A percentile compares a stretch with the other conserved stretches of the same genome.
phyloP scores from a whole-genome alignment of 2,329 filamentous ascomycete species.

The Colletotrichum noveboracense region DNA sequence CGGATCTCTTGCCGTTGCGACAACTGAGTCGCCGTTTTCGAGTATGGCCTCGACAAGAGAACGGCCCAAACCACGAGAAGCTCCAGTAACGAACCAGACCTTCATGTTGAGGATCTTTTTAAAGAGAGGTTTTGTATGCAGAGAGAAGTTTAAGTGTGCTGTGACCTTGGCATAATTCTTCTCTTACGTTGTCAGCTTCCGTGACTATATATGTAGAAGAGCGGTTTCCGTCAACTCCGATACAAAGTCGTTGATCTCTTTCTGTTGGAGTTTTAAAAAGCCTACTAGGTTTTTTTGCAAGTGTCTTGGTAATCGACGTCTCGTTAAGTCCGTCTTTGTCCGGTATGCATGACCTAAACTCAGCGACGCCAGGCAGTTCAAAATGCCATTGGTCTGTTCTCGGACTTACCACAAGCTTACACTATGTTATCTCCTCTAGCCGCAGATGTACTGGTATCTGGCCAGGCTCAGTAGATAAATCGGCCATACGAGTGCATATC shows the following conservation, averaged over 20 bases:
- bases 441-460: background rate
- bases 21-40: background rate
- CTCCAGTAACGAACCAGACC: background rate
- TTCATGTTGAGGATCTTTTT: background rate
- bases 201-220: background rate
- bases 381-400: background rate
- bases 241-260: background rate
- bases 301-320: background rate
- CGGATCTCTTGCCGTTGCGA: background rate
- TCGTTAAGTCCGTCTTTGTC: background rate
- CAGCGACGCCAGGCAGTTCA: background rate
- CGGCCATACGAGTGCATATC: fast-evolving
- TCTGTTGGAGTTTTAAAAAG: background rate
- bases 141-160: background rate
- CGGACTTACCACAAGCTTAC: background rate
- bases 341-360: background rate
- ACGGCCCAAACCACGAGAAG: background rate
- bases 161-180: background rate
- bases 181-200: background rate
- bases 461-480: background rate
- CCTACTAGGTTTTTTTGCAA: background rate
- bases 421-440: background rate
- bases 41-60: background rate
- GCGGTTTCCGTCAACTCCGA: background rate
- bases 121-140: background rate